Percentiles rank a stretch among this genome's conserved stretches.
phyloP scores from a whole-genome alignment of 805 yeast species.

The Starmerella roubikii region DNA sequence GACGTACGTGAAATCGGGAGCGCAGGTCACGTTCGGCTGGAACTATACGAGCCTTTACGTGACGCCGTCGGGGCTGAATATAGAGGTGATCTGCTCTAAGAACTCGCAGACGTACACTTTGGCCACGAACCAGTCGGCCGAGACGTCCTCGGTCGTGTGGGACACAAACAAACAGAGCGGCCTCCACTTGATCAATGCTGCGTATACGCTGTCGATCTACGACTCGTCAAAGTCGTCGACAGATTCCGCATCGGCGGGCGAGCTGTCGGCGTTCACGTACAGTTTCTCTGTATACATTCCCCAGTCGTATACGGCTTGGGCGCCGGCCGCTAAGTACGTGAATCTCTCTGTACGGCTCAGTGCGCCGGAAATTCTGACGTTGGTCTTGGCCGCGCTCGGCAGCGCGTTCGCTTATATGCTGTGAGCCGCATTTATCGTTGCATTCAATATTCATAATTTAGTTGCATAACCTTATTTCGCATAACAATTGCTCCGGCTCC shows the following conservation, averaged over 20 bases:
- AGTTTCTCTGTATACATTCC: slow-evolving; percentile 29
- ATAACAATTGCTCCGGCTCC: no score
- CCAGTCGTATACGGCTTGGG: slow-evolving; percentile 27
- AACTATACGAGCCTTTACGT: slow-evolving; percentile 26
- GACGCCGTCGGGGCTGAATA: slow-evolving; percentile 28
- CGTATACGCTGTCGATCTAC: slow-evolving; percentile 28
- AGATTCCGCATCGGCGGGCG: slow-evolving; percentile 27
- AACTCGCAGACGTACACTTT: slow-evolving; percentile 29
- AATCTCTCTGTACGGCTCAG: slow-evolving; percentile 9
- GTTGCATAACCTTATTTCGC: no score
- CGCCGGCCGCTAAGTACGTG: slow-evolving; percentile 20
- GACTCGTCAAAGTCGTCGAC: slow-evolving; percentile 24
- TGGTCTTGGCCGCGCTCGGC: not conserved
- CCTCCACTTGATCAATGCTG: slow-evolving; percentile 24
- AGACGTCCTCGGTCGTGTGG: slow-evolving; percentile 26
- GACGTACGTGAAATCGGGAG: slow-evolving; percentile 29
- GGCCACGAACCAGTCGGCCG: slow-evolving; percentile 24
- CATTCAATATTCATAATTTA: no score
- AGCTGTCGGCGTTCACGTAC: slow-evolving; percentile 23
- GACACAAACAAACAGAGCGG: slow-evolving; percentile 23
- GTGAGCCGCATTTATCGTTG: not conserved
- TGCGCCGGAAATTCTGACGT: slow-evolving; percentile 5
- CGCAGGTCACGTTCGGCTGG: slow-evolving; percentile 31
- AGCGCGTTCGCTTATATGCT: not conserved
- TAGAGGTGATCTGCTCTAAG: slow-evolving; percentile 28